Conservation (phyloP, 208 protist genomes). For the Phytomonas francai region DNA sequence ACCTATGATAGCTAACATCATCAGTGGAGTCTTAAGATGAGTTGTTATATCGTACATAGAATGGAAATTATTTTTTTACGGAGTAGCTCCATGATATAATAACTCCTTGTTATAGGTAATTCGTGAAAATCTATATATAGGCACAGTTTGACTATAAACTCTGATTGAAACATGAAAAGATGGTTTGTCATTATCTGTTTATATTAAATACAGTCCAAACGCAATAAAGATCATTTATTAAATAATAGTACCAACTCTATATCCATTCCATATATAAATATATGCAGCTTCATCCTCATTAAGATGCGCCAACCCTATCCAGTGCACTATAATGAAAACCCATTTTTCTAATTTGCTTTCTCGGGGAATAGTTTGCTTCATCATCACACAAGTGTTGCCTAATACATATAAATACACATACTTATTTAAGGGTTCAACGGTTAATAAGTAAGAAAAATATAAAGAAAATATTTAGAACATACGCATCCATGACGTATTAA, state of each 20-base stretch:
- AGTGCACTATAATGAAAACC: background rate
- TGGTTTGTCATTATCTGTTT: background rate
- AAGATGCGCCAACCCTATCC: background rate
- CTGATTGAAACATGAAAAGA: background rate
- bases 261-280: slow-evolving; percentile 3
- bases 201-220: background rate
- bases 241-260: slow-evolving; percentile 7
- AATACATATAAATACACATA: background rate
- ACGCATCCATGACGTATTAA: background rate
- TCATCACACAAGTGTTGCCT: background rate
- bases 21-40: background rate
- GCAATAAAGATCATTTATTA: slow-evolving; percentile 3
- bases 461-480: background rate
- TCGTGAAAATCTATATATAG: slow-evolving; percentile 6
- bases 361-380: background rate
- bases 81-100: slow-evolving; percentile 6
- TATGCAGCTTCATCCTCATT: background rate
- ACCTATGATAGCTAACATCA: background rate
- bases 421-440: background rate
- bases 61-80: slow-evolving; percentile 7
- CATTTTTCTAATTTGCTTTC: background rate
- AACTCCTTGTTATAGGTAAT: slow-evolving; percentile 5
- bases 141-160: background rate
- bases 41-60: background rate
- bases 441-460: background rate